phyloP scores from a whole-genome alignment of 2,329 filamentous ascomycete species.

The Anisogramma anomala region DNA sequence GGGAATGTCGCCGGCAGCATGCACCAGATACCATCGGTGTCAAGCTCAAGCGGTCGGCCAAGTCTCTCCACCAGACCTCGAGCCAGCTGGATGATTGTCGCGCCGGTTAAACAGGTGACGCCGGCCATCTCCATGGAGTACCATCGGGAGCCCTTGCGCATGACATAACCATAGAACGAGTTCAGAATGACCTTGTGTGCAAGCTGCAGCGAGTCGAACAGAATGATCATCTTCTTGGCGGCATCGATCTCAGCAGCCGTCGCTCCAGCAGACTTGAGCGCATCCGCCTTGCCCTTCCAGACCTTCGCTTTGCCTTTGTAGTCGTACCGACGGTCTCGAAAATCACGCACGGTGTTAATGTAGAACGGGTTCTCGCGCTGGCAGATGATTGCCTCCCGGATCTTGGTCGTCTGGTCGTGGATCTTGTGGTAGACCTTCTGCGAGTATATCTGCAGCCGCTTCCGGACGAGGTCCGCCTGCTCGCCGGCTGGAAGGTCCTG shows the following conservation, averaged over 20 bases:
- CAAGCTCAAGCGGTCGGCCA: slow-evolving; percentile 81
- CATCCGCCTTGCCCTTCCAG: slow-evolving; percentile 94
- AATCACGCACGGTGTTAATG: slow-evolving; percentile 89
- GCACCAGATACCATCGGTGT: slow-evolving; percentile 99
- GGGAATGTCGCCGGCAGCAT: slow-evolving; percentile 95
- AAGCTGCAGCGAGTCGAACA: slow-evolving; percentile 91
- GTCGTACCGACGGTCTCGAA: slow-evolving; percentile 93
- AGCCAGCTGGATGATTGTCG: slow-evolving; percentile 93
- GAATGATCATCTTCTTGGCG: slow-evolving; percentile 96
- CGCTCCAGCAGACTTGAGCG: slow-evolving; percentile 73
- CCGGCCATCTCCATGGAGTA: slow-evolving; percentile 99
- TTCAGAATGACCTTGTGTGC: slow-evolving; percentile 99
- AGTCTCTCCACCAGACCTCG: slow-evolving; percentile 87
- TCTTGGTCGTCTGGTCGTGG: slow-evolving; percentile 83
- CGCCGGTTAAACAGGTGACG: slow-evolving; percentile 92
- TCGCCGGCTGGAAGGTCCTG: slow-evolving; percentile 73
- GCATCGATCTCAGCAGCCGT: slow-evolving; percentile 67
- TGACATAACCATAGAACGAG: slow-evolving; percentile 98
- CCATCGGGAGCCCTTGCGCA: slow-evolving; percentile 97
- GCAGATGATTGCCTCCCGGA: slow-evolving; percentile 94
- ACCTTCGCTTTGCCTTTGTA: slow-evolving; percentile 98
- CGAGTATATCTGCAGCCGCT: slow-evolving; percentile 81
- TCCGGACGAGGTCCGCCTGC: slow-evolving; percentile 68
- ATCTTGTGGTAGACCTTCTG: slow-evolving; percentile 99
- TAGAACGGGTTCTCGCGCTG: slow-evolving; percentile 98